Percentiles rank a stretch among this genome's conserved stretches.
Evolutionary conservation across 208 protist genomes (phyloP).

Genomic region (Leishmania guyanensis): DNA sequence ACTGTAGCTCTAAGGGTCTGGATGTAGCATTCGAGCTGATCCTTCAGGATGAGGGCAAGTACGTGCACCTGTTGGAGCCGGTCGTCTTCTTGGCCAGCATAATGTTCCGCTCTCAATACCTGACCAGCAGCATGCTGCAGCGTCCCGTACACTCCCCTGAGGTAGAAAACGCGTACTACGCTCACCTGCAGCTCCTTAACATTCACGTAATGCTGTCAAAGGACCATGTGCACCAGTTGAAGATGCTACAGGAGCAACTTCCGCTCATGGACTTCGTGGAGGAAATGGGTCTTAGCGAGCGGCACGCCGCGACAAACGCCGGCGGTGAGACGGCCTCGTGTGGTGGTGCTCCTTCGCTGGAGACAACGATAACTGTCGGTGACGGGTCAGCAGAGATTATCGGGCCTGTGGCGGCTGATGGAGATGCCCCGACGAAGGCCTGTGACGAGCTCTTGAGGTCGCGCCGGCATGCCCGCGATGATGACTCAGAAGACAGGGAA

Average conservation of each 20-base stretch:
- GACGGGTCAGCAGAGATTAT: neutral
- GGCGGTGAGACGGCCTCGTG: conserved; percentile 15
- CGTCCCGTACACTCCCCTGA: conserved; percentile 45
- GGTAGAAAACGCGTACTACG: conserved; percentile 74
- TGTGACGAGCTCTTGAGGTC: conserved; percentile 1
- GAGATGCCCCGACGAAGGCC: neutral
- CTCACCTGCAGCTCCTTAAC: conserved; percentile 77
- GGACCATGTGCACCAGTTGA: conserved; percentile 54
- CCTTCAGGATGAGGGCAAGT: conserved; percentile 59
- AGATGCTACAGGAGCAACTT: conserved; percentile 70
- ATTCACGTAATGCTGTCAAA: conserved; percentile 54
- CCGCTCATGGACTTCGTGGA: conserved; percentile 75
- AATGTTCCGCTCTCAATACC: conserved; percentile 84
- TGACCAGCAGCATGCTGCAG: conserved; percentile 75
- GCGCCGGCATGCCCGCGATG: neutral
- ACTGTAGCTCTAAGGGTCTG: conserved; percentile 31
- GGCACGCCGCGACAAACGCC: conserved; percentile 3
- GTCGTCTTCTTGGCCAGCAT: conserved; percentile 79
- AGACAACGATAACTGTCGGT: conserved; percentile 2
- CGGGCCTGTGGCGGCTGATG: neutral
- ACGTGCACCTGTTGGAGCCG: conserved; percentile 62
- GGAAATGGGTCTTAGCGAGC: conserved; percentile 46
- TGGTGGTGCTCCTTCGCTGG: neutral
- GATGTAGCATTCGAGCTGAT: conserved; percentile 72
- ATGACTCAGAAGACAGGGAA: conserved; percentile 12